Evolutionary conservation across 2,329 filamentous ascomycete species (phyloP), one percentile per base, ranked within the genome.

Genomic region (Fonsecaea nubica): DNA sequence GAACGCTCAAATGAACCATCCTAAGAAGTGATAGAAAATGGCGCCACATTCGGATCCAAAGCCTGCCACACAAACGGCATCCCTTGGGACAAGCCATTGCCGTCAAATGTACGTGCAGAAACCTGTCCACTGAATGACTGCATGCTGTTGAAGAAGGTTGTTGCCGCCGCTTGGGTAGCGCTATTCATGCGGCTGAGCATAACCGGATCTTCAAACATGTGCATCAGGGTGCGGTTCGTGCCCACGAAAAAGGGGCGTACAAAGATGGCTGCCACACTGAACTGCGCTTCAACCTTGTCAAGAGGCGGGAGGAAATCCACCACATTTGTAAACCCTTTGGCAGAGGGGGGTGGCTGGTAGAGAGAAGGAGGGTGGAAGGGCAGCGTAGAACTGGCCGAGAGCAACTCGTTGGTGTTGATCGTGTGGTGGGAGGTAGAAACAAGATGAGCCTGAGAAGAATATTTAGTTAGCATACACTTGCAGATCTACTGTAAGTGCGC

Each of bases 61-160:
- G 62, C 62, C 45, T 64, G 55, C 62, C 62, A 64, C 62, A 64
- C 32, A 35, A 64, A 64, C 45, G 62, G 62, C 62, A 64, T 64
- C 5, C 62, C 62, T 36, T 64, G 62, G 21, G 33, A 59, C 15
- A 64, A 42, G 12, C 62, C 62, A 35, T 64, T 45, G 15, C 30
- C 13, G 40, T 64, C 62, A 18, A 64, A 64, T 15, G 21, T 50
- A 2, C 62, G 62, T 12, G 62, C 42, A n/a, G 62, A 18, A 10
- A 64, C 62, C 45, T 64, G 62, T 42, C 25, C 21, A 21, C 62
- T 64, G 55, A 64, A 64, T 15, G 42, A 45, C 35, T 64, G 55
- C 62, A 64, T 64, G 35, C 33, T 59, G 35, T 33, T 59, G 42
- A 36, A 55, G 18, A 64, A 64, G 12, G 62, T 64, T 15, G 55